Percentiles rank a stretch among this genome's conserved stretches.
Conservation (phyloP, 1,284 basidiomycete genomes). For the Boletus mariae region DNA sequence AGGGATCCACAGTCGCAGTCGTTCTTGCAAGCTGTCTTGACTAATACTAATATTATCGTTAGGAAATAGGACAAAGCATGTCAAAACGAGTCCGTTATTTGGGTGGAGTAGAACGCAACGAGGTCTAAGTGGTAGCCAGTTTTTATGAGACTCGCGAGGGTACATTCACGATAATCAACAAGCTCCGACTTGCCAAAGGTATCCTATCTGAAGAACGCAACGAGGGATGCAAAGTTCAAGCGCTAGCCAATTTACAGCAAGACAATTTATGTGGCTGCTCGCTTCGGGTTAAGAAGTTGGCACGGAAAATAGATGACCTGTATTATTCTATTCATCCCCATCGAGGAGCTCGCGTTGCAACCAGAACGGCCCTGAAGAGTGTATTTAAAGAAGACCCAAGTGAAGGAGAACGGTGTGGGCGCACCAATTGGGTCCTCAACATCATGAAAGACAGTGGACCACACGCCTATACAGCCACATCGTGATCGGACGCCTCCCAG, state of each 20-base stretch:
- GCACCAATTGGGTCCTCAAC: conserved; percentile 51
- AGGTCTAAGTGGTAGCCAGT: too few species aligned
- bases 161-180: too few species aligned
- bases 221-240: too few species aligned
- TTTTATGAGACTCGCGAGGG: too few species aligned
- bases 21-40: too few species aligned
- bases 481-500: conserved; percentile 57
- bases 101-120: too few species aligned
- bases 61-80: too few species aligned
- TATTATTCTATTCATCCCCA: conserved; percentile 18
- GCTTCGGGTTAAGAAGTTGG: background rate
- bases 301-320: background rate
- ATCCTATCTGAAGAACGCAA: too few species aligned
- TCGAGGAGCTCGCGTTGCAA: conserved; percentile 25
- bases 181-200: too few species aligned
- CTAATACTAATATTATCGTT: too few species aligned
- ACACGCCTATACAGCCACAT: conserved; percentile 59
- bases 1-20: too few species aligned
- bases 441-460: conserved; percentile 69
- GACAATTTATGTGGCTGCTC: background rate
- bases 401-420: conserved; percentile 12
- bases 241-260: background rate
- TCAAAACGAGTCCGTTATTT: too few species aligned
- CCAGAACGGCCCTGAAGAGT: conserved; percentile 29
- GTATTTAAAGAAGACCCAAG: background rate